Evolutionary conservation across 176 grass and related monocot genomes (phyloP).

Genomic region (Aegilops tauschii): DNA sequence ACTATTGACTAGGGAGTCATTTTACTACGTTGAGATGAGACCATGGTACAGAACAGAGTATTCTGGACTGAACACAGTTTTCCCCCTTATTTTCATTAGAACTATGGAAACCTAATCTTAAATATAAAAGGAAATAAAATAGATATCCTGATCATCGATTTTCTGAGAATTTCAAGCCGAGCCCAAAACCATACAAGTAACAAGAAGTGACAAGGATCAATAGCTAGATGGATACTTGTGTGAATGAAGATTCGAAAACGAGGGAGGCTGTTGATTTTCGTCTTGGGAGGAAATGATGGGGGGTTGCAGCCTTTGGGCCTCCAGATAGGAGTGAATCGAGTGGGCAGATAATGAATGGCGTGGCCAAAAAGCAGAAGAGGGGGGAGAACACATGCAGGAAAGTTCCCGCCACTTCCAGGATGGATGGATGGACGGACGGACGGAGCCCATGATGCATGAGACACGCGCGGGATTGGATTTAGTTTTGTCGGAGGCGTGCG

Average conservation of each 20-base stretch:
- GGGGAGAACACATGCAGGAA: neutral
- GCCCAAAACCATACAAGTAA: no score
- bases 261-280: neutral
- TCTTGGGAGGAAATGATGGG: neutral
- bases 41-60: neutral
- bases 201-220: no score
- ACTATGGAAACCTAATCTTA: neutral
- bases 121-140: neutral
- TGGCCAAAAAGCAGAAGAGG: constrained; percentile 5
- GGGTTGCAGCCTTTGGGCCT: constrained; percentile 20
- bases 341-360: neutral
- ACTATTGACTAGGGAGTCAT: neutral
- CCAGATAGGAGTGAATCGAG: neutral
- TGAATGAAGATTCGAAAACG: neutral
- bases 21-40: neutral
- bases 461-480: constrained; percentile 18
- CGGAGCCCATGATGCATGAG: constrained; percentile 15
- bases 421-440: neutral
- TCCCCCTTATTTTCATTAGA: no score
- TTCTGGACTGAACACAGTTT: neutral
- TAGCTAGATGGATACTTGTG: neutral
- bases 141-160: neutral
- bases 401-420: neutral
- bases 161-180: no score
- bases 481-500: constrained; percentile 8